Base-by-base conservation (phyloP, 495 filamentous ascomycete genomes). In the Thozetella sp. region DNA sequence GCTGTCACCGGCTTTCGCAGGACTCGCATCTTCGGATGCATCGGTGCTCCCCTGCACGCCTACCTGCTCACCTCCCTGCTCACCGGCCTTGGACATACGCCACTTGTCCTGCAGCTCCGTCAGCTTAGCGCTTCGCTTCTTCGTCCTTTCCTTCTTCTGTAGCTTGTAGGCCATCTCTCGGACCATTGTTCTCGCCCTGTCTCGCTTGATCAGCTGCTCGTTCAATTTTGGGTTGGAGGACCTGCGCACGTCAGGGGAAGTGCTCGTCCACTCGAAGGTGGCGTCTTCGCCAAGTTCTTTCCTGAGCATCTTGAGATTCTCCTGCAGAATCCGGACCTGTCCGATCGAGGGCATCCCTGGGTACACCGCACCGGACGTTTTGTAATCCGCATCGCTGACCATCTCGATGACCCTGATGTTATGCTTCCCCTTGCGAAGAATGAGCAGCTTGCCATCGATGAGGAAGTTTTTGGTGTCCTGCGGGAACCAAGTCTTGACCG, bases 361-460 rank as follows among this genome's bases (percentile, higher is more conserved):
- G 62, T 83, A 85, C 6, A 57, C 65, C 56, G 70, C 25, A 26
- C 79, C 80, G 43, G 69, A 76, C 0, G 53, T 52, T 22, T 60
- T 63, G 70, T 81, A 97, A 53, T 91, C 86, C 58, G 88, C 81
- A 67, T 96, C 90, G 59, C 80, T 80, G 17, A 96, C 77, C 59
- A 96, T 80, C 61, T 88, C 76, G 51, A 96, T 79, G 50, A 93
- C 73, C 53, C 87, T 86, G 30, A 95, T 73, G 67, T 93, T 93
- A 81, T 90, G 89, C 72, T 96, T 96, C 27, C 92, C 92, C 26
- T 84, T 72, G 63, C 92, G 83, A 22, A 96, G 72, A 58, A 96
- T 82, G 46, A 96, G 68, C 3, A 88, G 60, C 40, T 85, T 75
- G 30, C 74, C 86, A 40, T 87, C 84, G 19, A 91, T 78, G 22